phyloP scores from a whole-genome alignment of 345 rosid species.

The Arabis hirsuta region DNA sequence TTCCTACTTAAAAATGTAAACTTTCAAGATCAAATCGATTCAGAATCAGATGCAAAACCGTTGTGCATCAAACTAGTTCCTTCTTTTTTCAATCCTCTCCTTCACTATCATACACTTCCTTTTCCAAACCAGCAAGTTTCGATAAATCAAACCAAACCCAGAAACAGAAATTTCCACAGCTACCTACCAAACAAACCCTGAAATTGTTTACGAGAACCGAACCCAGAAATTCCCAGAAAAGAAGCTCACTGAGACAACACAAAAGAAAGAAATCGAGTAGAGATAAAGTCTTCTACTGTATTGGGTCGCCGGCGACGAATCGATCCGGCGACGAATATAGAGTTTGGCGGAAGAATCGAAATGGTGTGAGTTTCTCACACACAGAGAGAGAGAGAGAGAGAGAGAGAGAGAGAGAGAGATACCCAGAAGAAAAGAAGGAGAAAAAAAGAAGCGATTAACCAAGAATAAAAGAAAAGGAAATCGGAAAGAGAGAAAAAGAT shows the following conservation, averaged over 20 bases:
- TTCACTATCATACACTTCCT: conserved; percentile 11
- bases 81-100: conserved; percentile 21
- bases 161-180: conserved; percentile 31
- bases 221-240: conserved; percentile 14
- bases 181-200: conserved; percentile 30
- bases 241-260: conserved; percentile 34
- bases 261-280: neutral
- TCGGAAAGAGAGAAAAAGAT: conserved; percentile 28
- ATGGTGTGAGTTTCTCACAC: conserved; percentile 32
- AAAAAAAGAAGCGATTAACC: conserved; percentile 16
- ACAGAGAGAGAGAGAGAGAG: too few relatives aligned
- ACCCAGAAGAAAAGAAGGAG: conserved; percentile 7
- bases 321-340: conserved; percentile 26
- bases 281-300: conserved; percentile 1
- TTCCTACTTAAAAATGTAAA: conserved; percentile 21
- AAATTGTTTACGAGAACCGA: neutral
- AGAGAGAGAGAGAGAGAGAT: conserved; percentile 25
- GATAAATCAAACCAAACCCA: conserved; percentile 49
- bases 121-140: conserved; percentile 1
- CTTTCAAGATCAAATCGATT: conserved; percentile 21
- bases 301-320: conserved; percentile 4
- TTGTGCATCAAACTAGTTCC: too few relatives aligned
- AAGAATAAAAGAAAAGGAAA: conserved; percentile 8
- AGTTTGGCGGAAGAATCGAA: conserved; percentile 41
- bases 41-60: conserved; percentile 32